Conservation (phyloP, 2,329 filamentous ascomycete genomes). For the Tolypocladium pustulatum region DNA sequence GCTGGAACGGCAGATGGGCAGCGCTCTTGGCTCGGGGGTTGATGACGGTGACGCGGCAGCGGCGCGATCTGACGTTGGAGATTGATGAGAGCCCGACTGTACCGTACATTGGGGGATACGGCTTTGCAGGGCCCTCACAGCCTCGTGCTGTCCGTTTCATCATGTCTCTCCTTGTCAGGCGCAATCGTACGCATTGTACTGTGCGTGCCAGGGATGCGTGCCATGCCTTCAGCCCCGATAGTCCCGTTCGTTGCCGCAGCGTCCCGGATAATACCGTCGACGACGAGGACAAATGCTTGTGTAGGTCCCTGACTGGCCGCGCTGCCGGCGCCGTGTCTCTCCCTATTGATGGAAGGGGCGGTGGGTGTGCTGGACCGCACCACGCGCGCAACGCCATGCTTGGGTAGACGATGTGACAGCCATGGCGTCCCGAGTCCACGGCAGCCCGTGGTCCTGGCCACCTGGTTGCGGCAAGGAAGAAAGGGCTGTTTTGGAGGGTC, state of each 20-base stretch:
- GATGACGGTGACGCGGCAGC: not conserved
- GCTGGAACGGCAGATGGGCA: not conserved
- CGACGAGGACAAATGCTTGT: not conserved
- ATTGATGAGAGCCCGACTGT: not conserved
- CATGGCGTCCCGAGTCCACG: not conserved
- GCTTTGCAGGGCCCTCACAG: not conserved
- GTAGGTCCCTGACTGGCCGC: not conserved
- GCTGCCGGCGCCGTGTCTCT: not conserved
- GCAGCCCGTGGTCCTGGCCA: not conserved
- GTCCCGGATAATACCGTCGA: not conserved
- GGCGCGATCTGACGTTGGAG: not conserved
- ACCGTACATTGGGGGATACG: not conserved
- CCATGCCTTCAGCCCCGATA: not conserved
- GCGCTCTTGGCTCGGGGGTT: not conserved
- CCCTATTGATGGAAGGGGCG: not conserved
- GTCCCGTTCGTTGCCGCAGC: not conserved
- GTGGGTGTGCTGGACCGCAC: not conserved
- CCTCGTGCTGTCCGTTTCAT: conserved; percentile 1
- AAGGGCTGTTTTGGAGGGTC: not conserved
- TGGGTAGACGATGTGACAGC: not conserved
- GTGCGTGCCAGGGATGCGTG: not conserved
- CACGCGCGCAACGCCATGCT: not conserved
- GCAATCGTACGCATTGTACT: not conserved
- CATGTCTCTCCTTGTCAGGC: not conserved
- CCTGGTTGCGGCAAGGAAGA: not conserved